Evolutionary conservation across 202 grass and related monocot genomes (phyloP).

Genomic region (Brachypodium distachyon): DNA sequence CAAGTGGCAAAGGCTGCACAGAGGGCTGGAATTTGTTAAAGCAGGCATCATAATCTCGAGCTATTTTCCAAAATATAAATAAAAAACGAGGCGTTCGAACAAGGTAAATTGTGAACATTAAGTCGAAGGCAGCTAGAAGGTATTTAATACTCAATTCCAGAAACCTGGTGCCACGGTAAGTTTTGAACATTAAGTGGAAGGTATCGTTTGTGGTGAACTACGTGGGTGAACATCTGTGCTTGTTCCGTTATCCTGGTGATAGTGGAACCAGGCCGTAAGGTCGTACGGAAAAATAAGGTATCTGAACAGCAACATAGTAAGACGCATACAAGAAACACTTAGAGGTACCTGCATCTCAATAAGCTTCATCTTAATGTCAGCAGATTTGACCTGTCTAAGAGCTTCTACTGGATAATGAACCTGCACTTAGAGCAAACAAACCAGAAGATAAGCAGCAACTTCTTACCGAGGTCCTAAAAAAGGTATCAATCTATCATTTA

Average conservation of each 20-base stretch:
- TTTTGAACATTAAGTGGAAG: too few relatives aligned
- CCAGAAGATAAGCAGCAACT: slow-evolving; percentile 1
- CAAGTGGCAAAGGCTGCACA: background rate
- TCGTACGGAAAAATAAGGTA: too few relatives aligned
- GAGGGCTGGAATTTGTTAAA: background rate
- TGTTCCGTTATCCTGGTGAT: too few relatives aligned
- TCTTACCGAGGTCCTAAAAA: background rate
- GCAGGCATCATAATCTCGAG: background rate
- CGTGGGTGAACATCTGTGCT: too few relatives aligned
- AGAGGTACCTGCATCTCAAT: slow-evolving; percentile 70
- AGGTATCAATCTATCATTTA: background rate
- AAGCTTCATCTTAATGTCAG: slow-evolving; percentile 57
- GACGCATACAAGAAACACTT: slow-evolving; percentile 14
- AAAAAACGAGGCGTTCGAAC: background rate
- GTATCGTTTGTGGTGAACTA: too few relatives aligned
- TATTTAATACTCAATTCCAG: background rate
- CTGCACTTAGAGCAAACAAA: slow-evolving; percentile 38
- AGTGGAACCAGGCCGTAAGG: too few relatives aligned
- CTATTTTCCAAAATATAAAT: background rate
- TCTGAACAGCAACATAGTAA: background rate
- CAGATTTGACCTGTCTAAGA: slow-evolving; percentile 48
- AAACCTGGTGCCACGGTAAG: background rate
- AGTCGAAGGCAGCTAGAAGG: background rate
- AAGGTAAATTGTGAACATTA: background rate
- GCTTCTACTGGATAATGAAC: slow-evolving; percentile 90